These are phyloP conservation scores for Yamadazyma trypodendri DNA, from an alignment of 1,139 yeast species.

Conservation along the genomic window DNA sequence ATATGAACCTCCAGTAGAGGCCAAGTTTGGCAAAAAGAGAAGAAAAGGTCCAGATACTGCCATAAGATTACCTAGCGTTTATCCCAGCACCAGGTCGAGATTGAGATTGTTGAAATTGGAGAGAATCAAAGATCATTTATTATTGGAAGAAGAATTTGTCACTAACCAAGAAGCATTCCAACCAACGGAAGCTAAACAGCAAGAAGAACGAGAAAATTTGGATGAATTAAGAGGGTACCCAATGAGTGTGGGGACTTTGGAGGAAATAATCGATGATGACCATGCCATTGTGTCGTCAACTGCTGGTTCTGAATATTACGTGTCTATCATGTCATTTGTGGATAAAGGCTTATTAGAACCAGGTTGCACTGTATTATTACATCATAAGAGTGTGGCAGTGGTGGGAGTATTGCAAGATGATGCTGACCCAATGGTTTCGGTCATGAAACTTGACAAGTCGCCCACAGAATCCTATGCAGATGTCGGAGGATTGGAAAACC, in stretches of 20 bases:
- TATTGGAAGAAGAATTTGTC: conserved; percentile 94
- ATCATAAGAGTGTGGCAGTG: conserved; percentile 91
- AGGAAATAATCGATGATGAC: conserved; percentile 96
- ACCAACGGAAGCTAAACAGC: conserved; percentile 95
- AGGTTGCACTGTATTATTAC: conserved; percentile 94
- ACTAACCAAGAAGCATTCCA: conserved; percentile 92
- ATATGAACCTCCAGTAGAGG: conserved; percentile 97
- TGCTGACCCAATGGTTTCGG: conserved; percentile 96
- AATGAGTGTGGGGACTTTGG: conserved; percentile 93
- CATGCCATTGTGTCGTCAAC: conserved; percentile 97
- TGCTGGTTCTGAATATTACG: conserved; percentile 97
- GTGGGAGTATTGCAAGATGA: conserved; percentile 95
- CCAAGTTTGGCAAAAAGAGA: conserved; percentile 86
- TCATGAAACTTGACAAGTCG: conserved; percentile 95
- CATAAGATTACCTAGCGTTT: conserved; percentile 82
- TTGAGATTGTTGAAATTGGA: conserved; percentile 88
- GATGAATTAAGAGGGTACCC: conserved; percentile 97
- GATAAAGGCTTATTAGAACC: conserved; percentile 96
- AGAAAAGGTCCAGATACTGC: conserved; percentile 91
- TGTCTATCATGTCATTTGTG: conserved; percentile 93
- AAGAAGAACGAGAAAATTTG: conserved; percentile 91
- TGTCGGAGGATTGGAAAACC: conserved; percentile 94
- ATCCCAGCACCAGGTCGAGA: conserved; percentile 93
- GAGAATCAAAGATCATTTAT: conserved; percentile 91
- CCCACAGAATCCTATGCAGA: conserved; percentile 97